Evolutionary conservation across 1,284 basidiomycete genomes (phyloP).

Genomic region (Amylostereum chailletii): DNA sequence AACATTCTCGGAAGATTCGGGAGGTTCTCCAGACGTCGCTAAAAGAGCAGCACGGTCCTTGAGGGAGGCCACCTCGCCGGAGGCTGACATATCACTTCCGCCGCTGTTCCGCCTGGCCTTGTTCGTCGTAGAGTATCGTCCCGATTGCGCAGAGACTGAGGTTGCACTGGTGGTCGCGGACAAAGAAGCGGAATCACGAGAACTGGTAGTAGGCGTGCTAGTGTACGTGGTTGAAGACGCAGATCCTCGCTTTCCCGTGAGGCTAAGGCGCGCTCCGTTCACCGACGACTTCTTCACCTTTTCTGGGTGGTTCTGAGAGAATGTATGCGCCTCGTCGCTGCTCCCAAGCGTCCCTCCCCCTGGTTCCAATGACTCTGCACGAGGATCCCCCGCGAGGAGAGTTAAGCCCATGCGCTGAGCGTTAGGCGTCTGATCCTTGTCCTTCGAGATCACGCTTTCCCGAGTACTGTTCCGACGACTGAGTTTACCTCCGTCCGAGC

Average conservation of each 20-base stretch:
- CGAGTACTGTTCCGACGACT: conserved; percentile 40
- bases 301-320: conserved; percentile 33
- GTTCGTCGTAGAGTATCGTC: conserved; percentile 46
- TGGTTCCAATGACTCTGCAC: conserved; percentile 24
- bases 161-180: conserved; percentile 69
- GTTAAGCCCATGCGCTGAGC: conserved; percentile 25
- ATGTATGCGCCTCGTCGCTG: conserved; percentile 33
- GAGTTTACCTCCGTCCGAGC: conserved; percentile 36
- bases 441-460: conserved; percentile 24
- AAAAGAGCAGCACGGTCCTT: conserved; percentile 62
- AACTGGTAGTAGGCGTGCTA: conserved; percentile 66
- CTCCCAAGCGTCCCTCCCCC: conserved; percentile 35
- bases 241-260: conserved; percentile 79
- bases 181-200: conserved; percentile 76
- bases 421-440: conserved; percentile 18
- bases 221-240: conserved; percentile 81
- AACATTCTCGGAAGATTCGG: conserved; percentile 52
- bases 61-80: conserved; percentile 49
- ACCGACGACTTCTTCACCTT: conserved; percentile 57
- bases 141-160: conserved; percentile 60
- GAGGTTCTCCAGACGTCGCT: conserved; percentile 43
- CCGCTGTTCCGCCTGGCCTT: conserved; percentile 68
- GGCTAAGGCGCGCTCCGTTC: conserved; percentile 53
- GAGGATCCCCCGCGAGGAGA: conserved; percentile 29
- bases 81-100: conserved; percentile 74